phyloP scores from a whole-genome alignment of 1,284 basidiomycete genomes.

The Malassezia cuniculi region DNA sequence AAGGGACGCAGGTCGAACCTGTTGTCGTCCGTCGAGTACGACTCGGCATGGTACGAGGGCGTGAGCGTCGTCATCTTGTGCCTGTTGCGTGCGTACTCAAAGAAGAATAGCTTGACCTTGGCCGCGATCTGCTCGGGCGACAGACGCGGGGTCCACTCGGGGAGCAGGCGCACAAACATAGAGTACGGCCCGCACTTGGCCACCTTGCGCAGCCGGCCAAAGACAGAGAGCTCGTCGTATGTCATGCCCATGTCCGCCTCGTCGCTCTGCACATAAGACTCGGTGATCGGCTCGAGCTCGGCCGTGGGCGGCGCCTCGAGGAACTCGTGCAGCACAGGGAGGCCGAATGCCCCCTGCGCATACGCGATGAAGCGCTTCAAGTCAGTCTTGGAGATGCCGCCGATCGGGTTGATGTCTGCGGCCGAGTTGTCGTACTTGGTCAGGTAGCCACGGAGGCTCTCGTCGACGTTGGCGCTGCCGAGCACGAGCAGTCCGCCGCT shows the following conservation, averaged over 20 bases:
- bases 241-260: conserved; percentile 94
- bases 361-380: conserved; percentile 88
- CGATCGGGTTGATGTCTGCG: conserved; percentile 93
- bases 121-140: conserved; percentile 62
- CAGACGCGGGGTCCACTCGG: conserved; percentile 63
- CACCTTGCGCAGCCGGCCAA: conserved; percentile 82
- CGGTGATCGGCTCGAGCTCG: conserved; percentile 87
- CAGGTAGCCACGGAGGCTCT: conserved; percentile 77
- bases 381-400: conserved; percentile 93
- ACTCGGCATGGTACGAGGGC: conserved; percentile 89
- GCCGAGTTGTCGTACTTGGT: conserved; percentile 81
- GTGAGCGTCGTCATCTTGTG: conserved; percentile 99
- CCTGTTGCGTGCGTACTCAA: conserved; percentile 85
- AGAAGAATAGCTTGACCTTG: conserved; percentile 96
- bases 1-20: conserved; percentile 92
- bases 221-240: conserved; percentile 87
- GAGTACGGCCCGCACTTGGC: conserved; percentile 94
- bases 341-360: conserved; percentile 62
- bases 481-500: conserved; percentile 78
- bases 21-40: conserved; percentile 92
- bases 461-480: conserved; percentile 94
- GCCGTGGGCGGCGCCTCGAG: conserved; percentile 82
- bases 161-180: conserved; percentile 84
- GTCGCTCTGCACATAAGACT: conserved; percentile 84
- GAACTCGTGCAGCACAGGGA: conserved; percentile 72